Evolutionary conservation across 176 grass and related monocot genomes (phyloP).

Genomic region (Raddia guianensis): DNA sequence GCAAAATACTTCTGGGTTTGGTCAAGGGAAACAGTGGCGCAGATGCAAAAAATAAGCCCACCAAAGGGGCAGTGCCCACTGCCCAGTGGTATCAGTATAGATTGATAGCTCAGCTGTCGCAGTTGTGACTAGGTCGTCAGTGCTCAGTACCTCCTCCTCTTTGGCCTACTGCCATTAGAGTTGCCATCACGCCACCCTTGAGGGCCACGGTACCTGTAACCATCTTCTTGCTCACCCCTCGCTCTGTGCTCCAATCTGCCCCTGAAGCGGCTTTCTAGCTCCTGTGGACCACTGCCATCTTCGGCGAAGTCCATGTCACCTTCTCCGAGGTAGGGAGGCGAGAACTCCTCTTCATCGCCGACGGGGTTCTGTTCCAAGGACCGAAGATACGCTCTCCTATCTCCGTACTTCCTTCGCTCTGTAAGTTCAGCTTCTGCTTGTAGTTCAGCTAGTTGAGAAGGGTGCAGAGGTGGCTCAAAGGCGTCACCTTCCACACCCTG

Average conservation of each 20-base stretch:
- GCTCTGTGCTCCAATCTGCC: conserved; percentile 35
- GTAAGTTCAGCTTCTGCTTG: conserved; percentile 41
- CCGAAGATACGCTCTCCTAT: conserved; percentile 38
- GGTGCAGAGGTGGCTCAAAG: conserved; percentile 46
- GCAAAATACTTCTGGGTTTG: conserved; percentile 14
- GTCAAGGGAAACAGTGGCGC: neutral
- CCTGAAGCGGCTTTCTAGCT: conserved; percentile 36
- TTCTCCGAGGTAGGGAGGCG: conserved; percentile 30
- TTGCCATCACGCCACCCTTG: conserved; percentile 47
- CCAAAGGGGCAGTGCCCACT: conserved; percentile 18
- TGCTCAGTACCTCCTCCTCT: conserved; percentile 46
- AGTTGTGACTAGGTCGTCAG: conserved; percentile 8
- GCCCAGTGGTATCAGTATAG: conserved; percentile 2
- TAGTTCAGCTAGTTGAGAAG: conserved; percentile 35
- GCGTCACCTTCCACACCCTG: conserved; percentile 24
- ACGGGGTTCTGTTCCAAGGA: neutral
- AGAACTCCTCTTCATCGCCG: conserved; percentile 30
- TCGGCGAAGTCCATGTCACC: conserved; percentile 45
- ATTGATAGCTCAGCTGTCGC: neutral
- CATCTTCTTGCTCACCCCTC: conserved; percentile 47
- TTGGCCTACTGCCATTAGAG: conserved; percentile 41
- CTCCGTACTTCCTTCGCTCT: conserved; percentile 45
- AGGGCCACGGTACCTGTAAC: conserved; percentile 37
- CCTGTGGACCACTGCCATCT: conserved; percentile 27
- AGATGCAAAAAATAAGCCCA: conserved; percentile 23